A percentile compares a stretch with the other conserved stretches of the same genome.
These are phyloP conservation scores for Colletotrichum aenigma DNA, from an alignment of 2,329 filamentous ascomycete species.

Conservation along the genomic window DNA sequence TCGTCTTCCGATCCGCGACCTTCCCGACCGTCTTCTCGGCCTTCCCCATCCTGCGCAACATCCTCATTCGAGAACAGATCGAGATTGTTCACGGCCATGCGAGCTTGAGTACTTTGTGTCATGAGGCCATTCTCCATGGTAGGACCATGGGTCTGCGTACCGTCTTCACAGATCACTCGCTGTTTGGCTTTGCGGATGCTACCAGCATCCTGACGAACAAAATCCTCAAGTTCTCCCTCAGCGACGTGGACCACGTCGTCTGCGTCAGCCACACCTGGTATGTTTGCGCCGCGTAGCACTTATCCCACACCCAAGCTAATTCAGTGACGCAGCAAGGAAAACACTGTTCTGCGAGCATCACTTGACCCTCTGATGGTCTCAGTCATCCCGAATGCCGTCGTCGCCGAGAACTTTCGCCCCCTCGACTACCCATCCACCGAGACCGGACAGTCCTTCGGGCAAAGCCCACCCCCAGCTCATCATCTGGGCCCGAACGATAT, in stretches of 20 bases:
- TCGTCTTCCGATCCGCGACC: conserved; percentile 92
- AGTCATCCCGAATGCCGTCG: conserved; percentile 96
- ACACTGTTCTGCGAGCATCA: conserved; percentile 92
- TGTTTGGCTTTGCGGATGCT: conserved; percentile 97
- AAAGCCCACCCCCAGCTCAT: conserved; percentile 61
- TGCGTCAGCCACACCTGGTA: conserved; percentile 98
- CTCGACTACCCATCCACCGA: conserved; percentile 41
- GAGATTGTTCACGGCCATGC: conserved; percentile 98
- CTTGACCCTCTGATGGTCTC: conserved; percentile 97
- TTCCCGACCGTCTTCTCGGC: conserved; percentile 98
- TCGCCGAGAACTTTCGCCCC: conserved; percentile 93
- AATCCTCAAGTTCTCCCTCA: conserved; percentile 91
- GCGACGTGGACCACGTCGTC: conserved; percentile 97
- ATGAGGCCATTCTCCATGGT: conserved; percentile 93
- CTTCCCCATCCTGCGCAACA: conserved; percentile 97
- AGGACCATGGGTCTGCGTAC: conserved; percentile 95
- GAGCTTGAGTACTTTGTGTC: conserved; percentile 89
- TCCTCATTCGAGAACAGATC: conserved; percentile 91
- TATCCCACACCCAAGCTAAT: conserved; percentile 19
- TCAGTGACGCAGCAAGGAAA: conserved; percentile 76
- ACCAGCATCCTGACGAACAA: conserved; percentile 97
- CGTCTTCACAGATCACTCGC: conserved; percentile 95
- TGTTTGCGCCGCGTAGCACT: background rate
- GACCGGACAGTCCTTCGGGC: conserved; percentile 38
- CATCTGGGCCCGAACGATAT: conserved; percentile 81